Conservation (phyloP, 2,329 filamentous ascomycete genomes). For the Acrocalymma vagum region DNA sequence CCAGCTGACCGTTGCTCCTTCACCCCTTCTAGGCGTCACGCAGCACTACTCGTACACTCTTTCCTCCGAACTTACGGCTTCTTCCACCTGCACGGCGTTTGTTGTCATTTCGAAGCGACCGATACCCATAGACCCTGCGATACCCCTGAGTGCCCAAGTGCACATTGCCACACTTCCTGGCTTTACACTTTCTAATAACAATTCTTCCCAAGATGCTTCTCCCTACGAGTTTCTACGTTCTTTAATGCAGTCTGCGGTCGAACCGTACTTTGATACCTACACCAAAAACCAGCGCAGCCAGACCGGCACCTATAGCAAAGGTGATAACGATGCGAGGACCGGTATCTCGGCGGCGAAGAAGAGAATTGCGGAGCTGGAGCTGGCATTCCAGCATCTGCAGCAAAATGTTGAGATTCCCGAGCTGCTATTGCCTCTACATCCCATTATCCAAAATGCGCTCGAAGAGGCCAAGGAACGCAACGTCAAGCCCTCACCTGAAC, state of each 20-base stretch:
- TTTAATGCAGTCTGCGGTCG: slow-evolving; percentile 87
- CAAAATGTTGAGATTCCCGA: slow-evolving; percentile 99
- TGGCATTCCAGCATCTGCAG: slow-evolving; percentile 89
- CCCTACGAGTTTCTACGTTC: slow-evolving; percentile 94
- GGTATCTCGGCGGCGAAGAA: slow-evolving; percentile 98
- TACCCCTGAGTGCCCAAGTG: slow-evolving; percentile 86
- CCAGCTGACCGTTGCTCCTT: too few relatives aligned
- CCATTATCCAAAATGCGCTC: slow-evolving; percentile 84
- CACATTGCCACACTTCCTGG: slow-evolving; percentile 93
- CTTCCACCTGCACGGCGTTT: slow-evolving; percentile 81
- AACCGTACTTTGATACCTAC: slow-evolving; percentile 97
- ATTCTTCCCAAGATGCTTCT: slow-evolving; percentile 77
- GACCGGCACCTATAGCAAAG: slow-evolving; percentile 69
- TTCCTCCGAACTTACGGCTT: slow-evolving; percentile 81
- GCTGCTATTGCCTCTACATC: slow-evolving; percentile 85
- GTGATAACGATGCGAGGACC: slow-evolving; percentile 89
- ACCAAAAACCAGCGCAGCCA: slow-evolving; percentile 68
- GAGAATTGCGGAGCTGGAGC: slow-evolving; percentile 91
- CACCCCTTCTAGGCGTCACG: slow-evolving; percentile 47
- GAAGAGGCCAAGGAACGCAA: slow-evolving; percentile 76
- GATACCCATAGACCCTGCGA: slow-evolving; percentile 81
- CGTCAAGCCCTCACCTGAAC: slow-evolving; percentile 76
- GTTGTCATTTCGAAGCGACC: slow-evolving; percentile 91
- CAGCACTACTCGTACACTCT: slow-evolving; percentile 77
- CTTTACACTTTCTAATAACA: slow-evolving; percentile 73